These are phyloP conservation scores for Syzygium grande DNA, from an alignment of 345 rosid genomes.

Conservation along the genomic window DNA sequence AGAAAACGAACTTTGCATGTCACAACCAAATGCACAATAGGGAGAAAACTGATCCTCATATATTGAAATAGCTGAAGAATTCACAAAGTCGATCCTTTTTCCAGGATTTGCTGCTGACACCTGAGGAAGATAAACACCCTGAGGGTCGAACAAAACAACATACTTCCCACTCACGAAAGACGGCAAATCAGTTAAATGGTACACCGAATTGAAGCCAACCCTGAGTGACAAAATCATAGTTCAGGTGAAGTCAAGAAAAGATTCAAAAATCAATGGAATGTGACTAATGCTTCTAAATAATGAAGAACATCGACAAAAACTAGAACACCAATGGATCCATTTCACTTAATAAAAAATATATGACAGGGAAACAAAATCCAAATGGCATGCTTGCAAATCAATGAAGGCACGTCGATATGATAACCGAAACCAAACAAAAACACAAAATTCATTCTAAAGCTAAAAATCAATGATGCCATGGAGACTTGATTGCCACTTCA, in stretches of 20 bases:
- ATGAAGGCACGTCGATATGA: neutral
- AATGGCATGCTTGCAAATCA: neutral
- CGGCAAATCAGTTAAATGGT: slow-evolving; percentile 92
- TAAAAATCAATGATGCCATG: neutral
- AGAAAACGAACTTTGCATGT: slow-evolving; percentile 57
- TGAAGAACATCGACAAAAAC: neutral
- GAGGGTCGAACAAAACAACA: slow-evolving; percentile 88
- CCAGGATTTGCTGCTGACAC: slow-evolving; percentile 89
- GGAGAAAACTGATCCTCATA: slow-evolving; percentile 83
- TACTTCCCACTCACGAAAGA: slow-evolving; percentile 89
- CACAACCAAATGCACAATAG: slow-evolving; percentile 85
- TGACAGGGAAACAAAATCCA: neutral
- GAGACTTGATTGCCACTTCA: neutral
- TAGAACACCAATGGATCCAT: neutral
- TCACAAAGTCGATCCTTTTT: slow-evolving; percentile 78
- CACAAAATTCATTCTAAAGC: neutral
- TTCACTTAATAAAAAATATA: neutral
- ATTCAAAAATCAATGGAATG: neutral
- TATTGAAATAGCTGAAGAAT: slow-evolving; percentile 53
- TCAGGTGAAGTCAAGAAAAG: slow-evolving; percentile 4
- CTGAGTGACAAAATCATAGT: slow-evolving; percentile 19
- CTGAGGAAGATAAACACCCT: slow-evolving; percentile 74
- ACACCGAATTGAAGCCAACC: slow-evolving; percentile 95
- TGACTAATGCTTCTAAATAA: neutral
- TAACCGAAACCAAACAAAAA: neutral